Base-by-base conservation (phyloP, 2,329 filamentous ascomycete species). In the Parascedosporium putredinis region DNA sequence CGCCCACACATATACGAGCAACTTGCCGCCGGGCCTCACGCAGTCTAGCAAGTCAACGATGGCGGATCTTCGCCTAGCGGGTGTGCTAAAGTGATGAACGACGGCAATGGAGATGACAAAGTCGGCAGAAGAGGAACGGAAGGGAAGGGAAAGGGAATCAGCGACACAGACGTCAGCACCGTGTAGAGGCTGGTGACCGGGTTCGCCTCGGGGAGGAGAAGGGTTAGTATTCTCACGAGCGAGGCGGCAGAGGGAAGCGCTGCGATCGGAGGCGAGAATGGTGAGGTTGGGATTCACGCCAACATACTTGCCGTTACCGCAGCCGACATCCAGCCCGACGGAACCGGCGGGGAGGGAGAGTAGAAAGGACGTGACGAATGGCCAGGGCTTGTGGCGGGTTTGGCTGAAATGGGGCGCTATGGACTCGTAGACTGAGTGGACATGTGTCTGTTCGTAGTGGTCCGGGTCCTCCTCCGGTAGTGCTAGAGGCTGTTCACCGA, bases 281-380 rank as follows among this genome's bases (percentile, higher is more conserved):
- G 83, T 87, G 23, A 95, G 69, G 58, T 79, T 68, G 20, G 74
- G 75, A 67, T 94, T 94, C 51, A 95, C 85, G 53, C 77, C 72
- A 53, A 97, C 72, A 64, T 97, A 96, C 73, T 97, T 97, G 57
- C 93, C 93, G 69, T 98, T 98, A 52, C 93, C 93, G 67, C 93
- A 97, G 53, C 93, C 93, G 51, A 97, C 75, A 66, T 98, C 93
- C 27, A 95, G 74, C 8, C 93, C 93, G 50, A 97, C 68, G 46
- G 86, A 78, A 23, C 90, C 91, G 10, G 81, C 68, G 0, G 74
- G 62, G 45, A 86, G 77, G 27, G 71, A 69, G 46, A 73, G 69
- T 31, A 97, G 76, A 64, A 96, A 97, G 31, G 73, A 72, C 54
- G 89, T 79, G 50, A 97, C 86, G 57, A 94, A 84, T 20, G 93